Conservation (phyloP, 805 yeast genomes). For the Saturnispora zaruensis region DNA sequence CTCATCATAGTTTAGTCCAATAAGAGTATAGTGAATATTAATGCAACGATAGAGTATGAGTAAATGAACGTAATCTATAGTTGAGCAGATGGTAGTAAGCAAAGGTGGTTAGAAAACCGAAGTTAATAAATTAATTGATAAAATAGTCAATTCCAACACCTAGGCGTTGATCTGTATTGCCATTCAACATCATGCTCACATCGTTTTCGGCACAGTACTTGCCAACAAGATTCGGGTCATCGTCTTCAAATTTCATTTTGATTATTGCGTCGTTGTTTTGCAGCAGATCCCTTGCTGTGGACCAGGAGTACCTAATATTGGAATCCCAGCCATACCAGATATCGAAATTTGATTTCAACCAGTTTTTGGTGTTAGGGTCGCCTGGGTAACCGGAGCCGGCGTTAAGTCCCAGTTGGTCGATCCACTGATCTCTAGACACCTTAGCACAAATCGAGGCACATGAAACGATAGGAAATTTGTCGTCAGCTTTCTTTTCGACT, state of each 20-base stretch:
- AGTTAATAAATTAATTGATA: not conserved
- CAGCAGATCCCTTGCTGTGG: constrained; percentile 73
- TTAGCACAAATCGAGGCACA: constrained; percentile 95
- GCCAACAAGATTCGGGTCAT: constrained; percentile 18
- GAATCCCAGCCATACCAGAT: constrained; percentile 77
- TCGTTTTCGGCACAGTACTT: constrained; percentile 1
- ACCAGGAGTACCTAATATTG: constrained; percentile 85
- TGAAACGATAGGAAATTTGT: constrained; percentile 83
- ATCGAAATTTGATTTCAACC: constrained; percentile 61
- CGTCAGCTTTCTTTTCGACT: constrained; percentile 93
- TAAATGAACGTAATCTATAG: not conserved
- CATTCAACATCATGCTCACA: constrained; percentile 6
- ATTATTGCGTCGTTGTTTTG: constrained; percentile 39
- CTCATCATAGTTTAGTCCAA: not conserved
- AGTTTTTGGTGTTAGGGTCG: constrained; percentile 76
- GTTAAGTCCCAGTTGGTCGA: constrained; percentile 13
- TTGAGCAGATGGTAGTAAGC: too few species aligned
- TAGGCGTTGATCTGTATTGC: not conserved
- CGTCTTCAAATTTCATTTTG: constrained; percentile 55
- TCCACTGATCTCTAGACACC: constrained; percentile 70
- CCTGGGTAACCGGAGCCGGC: constrained; percentile 95
- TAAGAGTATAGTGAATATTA: not conserved
- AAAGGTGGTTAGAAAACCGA: too few species aligned
- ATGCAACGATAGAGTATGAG: not conserved
- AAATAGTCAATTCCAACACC: constrained; percentile 5